Evolutionary conservation across 257 asterid species (phyloP).

Genomic region (Plectranthus barbatus): DNA sequence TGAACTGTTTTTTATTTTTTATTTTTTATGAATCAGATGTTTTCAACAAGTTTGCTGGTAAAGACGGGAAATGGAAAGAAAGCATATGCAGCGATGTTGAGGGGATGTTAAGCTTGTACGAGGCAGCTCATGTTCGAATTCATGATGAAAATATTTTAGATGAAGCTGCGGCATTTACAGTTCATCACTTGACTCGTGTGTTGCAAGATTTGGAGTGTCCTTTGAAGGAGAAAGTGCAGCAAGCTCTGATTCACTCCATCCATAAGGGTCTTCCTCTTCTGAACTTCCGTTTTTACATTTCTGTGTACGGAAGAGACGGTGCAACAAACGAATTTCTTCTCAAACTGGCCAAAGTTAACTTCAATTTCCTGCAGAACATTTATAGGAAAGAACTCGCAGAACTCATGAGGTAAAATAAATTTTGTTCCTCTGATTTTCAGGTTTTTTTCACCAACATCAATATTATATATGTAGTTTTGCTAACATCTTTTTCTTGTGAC

Average conservation of each 20-base stretch:
- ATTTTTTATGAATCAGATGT: background rate
- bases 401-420: conserved; percentile 2
- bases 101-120: conserved; percentile 26
- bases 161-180: conserved; percentile 13
- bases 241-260: conserved; percentile 5
- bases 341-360: conserved; percentile 7
- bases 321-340: background rate
- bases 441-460: no score
- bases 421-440: background rate
- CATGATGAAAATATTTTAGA: conserved; percentile 21
- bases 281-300: background rate
- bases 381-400: conserved; percentile 19
- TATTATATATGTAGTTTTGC: no score
- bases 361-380: conserved; percentile 17
- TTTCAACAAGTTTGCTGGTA: background rate
- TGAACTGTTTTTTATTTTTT: no score
- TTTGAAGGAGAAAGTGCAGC: conserved; percentile 1
- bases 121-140: conserved; percentile 31
- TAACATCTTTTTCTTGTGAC: background rate
- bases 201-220: background rate
- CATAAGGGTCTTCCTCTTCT: conserved; percentile 2
- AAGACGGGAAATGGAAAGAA: background rate
- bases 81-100: background rate
- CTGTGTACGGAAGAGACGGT: background rate
- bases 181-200: background rate